Evolutionary conservation across 345 rosid genomes (phyloP), one percentile per base, ranked within the genome.

Genomic region (Syzygium aqueum): DNA sequence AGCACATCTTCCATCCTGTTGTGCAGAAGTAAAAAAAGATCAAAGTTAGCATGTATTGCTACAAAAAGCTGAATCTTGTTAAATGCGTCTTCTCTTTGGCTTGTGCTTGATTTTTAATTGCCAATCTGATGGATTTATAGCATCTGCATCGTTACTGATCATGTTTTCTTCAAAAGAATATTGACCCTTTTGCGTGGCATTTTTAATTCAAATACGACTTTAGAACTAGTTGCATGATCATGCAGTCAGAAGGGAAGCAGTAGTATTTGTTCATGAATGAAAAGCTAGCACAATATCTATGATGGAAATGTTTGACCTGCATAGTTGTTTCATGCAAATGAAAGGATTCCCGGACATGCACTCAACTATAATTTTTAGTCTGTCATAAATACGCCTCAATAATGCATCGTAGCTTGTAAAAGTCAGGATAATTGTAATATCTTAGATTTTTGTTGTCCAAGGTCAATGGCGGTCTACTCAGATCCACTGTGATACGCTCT

Each of bases 1-100:
- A 82, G 96, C 92, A 85, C 92, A 87, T 84, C 97, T 94, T 87
- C 91, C 92, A 88, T 94, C 95, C 99, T 96, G 43, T 8, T 21
- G 88, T 82, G 52, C 80, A 73, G 87, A 86, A n/a, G 84, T 23
- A 86, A 23, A 13, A 43, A 50, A 8, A 59, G 21, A 28, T 15
- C 77, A 63, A 28, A 63, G 21, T 63, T 14, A 61, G 33, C 10
- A 63, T 28, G 37, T 28, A 14, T 7, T 28, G 77, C 37, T 28
- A 63, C 77, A 6, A 14, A 63, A 63, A 63, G 77, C 77, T 1
- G 40, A 63, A 63, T 63, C 37, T 7, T 63, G 37, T 63, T 7
- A 28, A 28, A 28, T 15, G 37, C 21, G 5, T 63, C 17, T 82
- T 49, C 53, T 49, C n/a, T 40, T 43, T 49, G 85, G 15, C 30